Percentiles rank a stretch among this genome's conserved stretches.
Conservation (phyloP, 192 early-diverging fungal species). For the Kickxella alabastrina region DNA sequence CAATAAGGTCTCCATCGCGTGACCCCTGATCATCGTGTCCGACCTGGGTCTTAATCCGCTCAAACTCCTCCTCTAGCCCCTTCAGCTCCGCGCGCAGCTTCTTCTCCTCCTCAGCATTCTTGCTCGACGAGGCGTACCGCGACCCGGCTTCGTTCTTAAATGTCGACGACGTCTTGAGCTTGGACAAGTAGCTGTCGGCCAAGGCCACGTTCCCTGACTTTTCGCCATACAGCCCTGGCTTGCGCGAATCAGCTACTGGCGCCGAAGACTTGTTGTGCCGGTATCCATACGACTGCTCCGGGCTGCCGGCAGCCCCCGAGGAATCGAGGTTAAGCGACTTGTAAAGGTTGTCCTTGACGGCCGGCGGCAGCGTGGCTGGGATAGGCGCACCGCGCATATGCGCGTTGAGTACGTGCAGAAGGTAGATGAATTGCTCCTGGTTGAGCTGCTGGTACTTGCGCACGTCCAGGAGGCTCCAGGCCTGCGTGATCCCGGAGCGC, state of each 20-base stretch:
- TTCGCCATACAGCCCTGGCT: constrained; percentile 48
- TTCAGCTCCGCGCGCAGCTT: constrained; percentile 40
- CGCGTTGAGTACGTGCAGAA: constrained; percentile 41
- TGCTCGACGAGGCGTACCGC: constrained; percentile 41
- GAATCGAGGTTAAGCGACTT: constrained; percentile 39
- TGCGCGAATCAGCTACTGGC: constrained; percentile 8
- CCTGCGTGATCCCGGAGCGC: constrained; percentile 30
- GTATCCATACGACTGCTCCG: constrained; percentile 18
- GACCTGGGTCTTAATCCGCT: no score
- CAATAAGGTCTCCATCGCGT: constrained; percentile 5
- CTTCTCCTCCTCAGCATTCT: constrained; percentile 43
- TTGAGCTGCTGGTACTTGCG: constrained; percentile 53
- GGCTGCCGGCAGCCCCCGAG: no score
- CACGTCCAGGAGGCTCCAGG: constrained; percentile 50
- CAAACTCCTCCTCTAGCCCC: constrained; percentile 33
- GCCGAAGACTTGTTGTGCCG: constrained; percentile 17
- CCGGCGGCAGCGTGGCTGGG: constrained; percentile 36
- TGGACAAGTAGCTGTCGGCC: constrained; percentile 51
- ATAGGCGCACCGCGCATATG: constrained; percentile 20
- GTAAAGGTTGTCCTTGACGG: constrained; percentile 47
- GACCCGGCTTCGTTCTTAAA: constrained; percentile 45
- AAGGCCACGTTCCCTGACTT: constrained; percentile 48
- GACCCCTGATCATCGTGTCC: neutral
- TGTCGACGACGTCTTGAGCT: constrained; percentile 48
- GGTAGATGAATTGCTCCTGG: constrained; percentile 49